Conservation (phyloP, 371 early-diverging fungal genomes). For the Choanephora cucurbitarum region DNA sequence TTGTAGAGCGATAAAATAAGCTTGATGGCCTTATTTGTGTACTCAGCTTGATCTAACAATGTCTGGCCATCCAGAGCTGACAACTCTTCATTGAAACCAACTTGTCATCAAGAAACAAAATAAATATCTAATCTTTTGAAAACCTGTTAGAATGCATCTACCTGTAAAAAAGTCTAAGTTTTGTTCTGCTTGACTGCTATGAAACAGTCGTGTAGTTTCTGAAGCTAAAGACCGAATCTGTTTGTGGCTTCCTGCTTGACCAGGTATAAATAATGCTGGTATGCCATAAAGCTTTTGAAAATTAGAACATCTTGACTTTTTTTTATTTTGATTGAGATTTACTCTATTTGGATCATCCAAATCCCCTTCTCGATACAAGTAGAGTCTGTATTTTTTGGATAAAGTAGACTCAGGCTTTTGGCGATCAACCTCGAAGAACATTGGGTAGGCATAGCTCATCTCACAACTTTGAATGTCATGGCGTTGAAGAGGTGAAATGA, state of each 20-base stretch:
- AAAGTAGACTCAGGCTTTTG: conserved; percentile 55
- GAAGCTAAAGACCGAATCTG: conserved; percentile 86
- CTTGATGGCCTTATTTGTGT: conserved; percentile 75
- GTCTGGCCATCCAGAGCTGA: conserved; percentile 57
- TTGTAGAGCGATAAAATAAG: conserved; percentile 67
- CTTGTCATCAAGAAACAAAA: conserved; percentile 28
- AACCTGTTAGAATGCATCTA: conserved; percentile 23
- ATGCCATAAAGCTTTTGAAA: conserved; percentile 47
- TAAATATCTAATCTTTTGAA: background rate
- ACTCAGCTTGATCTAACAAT: conserved; percentile 71
- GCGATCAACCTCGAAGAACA: conserved; percentile 52
- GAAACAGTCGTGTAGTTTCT: conserved; percentile 57
- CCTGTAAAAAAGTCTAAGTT: conserved; percentile 82
- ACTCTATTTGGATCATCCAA: conserved; percentile 34
- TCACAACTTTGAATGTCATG: conserved; percentile 66
- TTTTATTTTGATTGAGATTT: conserved; percentile 3
- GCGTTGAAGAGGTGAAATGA: conserved; percentile 10
- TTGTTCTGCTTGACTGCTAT: conserved; percentile 25
- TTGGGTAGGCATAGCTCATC: conserved; percentile 84
- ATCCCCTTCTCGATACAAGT: conserved; percentile 74
- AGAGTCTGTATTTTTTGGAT: conserved; percentile 71
- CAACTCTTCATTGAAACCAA: conserved; percentile 89
- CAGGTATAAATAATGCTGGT: conserved; percentile 93
- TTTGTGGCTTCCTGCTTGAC: conserved; percentile 88
- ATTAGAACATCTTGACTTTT: background rate